Evolutionary conservation across 768 basidiomycete species (phyloP), one percentile per base, ranked within the genome.

Genomic region (Pulveroboletus sp.): DNA sequence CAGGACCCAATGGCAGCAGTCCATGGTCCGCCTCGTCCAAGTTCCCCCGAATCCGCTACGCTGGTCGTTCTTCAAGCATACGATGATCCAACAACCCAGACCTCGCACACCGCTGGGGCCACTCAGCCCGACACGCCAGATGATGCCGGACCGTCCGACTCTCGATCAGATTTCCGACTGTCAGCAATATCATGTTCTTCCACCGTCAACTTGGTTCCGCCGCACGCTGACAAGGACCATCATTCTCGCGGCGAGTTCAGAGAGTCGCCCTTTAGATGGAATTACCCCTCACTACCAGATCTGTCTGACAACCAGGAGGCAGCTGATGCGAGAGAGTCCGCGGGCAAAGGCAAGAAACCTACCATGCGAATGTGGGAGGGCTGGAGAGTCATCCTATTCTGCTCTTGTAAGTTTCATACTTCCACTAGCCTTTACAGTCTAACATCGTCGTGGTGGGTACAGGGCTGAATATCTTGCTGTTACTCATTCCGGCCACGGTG

Each of bases 391-490:
- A 72, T 83, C 34, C 49, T 84, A 40, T 67, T 75, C 45, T 76
- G 76, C 43, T 84, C 84, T 40, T 85, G 82, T 84, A 55, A 52
- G 81, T 39, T 49, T 38, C 8, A 4, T 2, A 11, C 16, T 34
- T 24, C 43, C 14, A 12, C 19, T n/a, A 19, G 10, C 21, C 21
- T 13, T 40, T 38, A n/a, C 40, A 17, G 9, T 2, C 10, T 37
- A 14, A 43, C 46, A 46, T 25, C 32, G 14, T 17, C n/a, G 17
- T 27, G 38, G 31, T 41, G 36, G 12, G 2, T 43, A 9, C 45
- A 90, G 87, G 86, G 85, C 62, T 90, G 33, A 90, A 90, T 55
- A 24, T 86, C 47, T 69, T 88, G 23, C 67, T 90, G 8, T 48
- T 85, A 16, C 70, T 84, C 43, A 75, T 90, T 24, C 88, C 88